Base-by-base conservation (phyloP, 257 asterid species). In the Solanum sitiens region DNA sequence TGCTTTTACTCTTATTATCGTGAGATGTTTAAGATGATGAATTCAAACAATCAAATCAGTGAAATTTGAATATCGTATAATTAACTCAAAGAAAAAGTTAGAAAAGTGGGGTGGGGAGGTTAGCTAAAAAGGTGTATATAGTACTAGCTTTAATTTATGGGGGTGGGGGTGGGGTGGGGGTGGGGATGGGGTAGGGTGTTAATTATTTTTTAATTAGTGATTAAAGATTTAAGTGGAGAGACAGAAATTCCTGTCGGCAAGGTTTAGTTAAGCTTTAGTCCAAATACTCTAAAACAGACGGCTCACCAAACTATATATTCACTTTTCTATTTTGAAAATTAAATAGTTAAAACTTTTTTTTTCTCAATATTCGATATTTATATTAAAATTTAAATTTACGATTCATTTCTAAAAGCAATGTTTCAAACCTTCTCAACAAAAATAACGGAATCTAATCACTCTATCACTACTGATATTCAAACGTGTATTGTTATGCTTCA, bases 241-340 rank as follows among this genome's bases (percentile, higher is more conserved):
- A 94, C 98, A 94, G 77, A 94, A 91, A 91, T 92, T 90, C 93
- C 87, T 95, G 98, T 96, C 98, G 98, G 98, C 95, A 94, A 65
- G 89, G 89, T 87, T 91, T 89, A 75, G 90, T 93, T 87, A 89
- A 90, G 87, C 86, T 33, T 77, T 85, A 71, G 87, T 86, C 84
- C 88, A 89, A 86, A 72, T 33, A 67, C 79, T 71, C 44, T 75
- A 90, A 91, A 89, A 90, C 88, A 93, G 98, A 94, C 96, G 90
- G 90, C 95, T 90, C 93, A 95, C 96, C 98, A 86, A 94, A 85
- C 87, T 40, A 68, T 82, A 50, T 47, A 50, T 5, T 50, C 39
- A 44, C 76, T 85, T 6, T 85, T 63, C 77, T 67, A 73, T 70
- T 72, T 84, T 86, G 89, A 68, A 53, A 53, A 91, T 72, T 68